Evolutionary conservation across 331 rosid species (phyloP), one percentile per base, ranked within the genome.

Genomic region (Quercus tomentella): DNA sequence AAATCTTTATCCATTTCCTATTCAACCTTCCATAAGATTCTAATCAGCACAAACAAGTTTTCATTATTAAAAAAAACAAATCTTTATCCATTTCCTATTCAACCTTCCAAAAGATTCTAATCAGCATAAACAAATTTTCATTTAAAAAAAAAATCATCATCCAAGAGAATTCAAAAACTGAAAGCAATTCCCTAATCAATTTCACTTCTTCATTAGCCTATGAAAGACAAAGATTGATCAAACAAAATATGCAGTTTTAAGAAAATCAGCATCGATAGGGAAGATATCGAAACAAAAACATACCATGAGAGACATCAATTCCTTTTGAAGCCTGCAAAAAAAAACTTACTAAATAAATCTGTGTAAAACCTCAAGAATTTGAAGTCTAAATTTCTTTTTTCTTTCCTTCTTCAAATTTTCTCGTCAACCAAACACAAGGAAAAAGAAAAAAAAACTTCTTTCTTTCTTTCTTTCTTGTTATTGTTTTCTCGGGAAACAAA

Each of bases 291-390:
- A 17, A 61, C 41, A 62, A 79, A 67, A 30, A 77, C 83, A 69
- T 88, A 95, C 99, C 99, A 95, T 95, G 72, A 95, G 92, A 72
- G 99, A 88, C 98, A 89, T 95, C 86, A 93, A 87, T 88, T 95
- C 99, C 91, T 90, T 93, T 91, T 90, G 97, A 63, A 95, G 85
- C 90, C 98, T 93, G 89, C 87, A 77, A 72, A 54, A 26, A 66
- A n/a, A n/a, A n/a, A n/a, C n/a, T n/a, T n/a, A n/a, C n/a, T n/a
- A n/a, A n/a, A n/a, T n/a, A n/a, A 83, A 78, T 25, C 62, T 65
- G 57, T 1, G 26, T 5, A 21, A 41, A 73, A 16, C 18, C n/a
- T 5, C 1, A 5, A 37, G 15, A 26, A 23, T 17, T 52, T 37
- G 76, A 28, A 75, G 67, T 31, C 16, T 58, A 55, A 11, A 9